Conservation (phyloP, 2,329 filamentous ascomycete genomes). For the Ophiocordyceps camponoti-saundersi region DNA sequence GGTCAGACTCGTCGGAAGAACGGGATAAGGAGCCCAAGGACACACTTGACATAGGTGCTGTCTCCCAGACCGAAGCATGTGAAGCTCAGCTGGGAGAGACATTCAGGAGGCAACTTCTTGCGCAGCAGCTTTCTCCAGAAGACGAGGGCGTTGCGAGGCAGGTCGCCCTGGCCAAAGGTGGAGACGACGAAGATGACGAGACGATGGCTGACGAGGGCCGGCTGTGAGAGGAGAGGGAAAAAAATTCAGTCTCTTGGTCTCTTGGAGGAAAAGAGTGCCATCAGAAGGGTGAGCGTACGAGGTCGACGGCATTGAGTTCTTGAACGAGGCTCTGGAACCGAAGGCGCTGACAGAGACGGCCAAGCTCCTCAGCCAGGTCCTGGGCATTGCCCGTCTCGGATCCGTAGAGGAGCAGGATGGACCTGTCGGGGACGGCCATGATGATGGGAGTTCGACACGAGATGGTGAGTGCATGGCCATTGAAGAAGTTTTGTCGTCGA, state of each 20-base stretch:
- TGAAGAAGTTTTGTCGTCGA: neutral
- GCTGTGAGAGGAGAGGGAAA: conserved; percentile 18
- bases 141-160: conserved; percentile 63
- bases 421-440: conserved; percentile 17
- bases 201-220: conserved; percentile 28
- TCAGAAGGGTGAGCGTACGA: conserved; percentile 36
- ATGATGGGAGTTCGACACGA: neutral
- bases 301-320: conserved; percentile 59
- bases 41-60: conserved; percentile 77
- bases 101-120: conserved; percentile 57
- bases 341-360: conserved; percentile 54
- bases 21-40: conserved; percentile 7
- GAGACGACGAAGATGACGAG: conserved; percentile 70
- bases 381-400: conserved; percentile 92
- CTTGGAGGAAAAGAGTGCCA: neutral
- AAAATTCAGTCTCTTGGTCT: neutral
- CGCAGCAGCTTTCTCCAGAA: conserved; percentile 80
- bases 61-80: conserved; percentile 85
- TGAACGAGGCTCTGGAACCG: conserved; percentile 61
- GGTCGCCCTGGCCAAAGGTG: conserved; percentile 87
- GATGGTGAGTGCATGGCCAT: neutral
- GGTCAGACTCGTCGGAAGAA: neutral
- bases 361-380: conserved; percentile 77
- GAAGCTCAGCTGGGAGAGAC: conserved; percentile 53
- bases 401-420: conserved; percentile 65